These are phyloP conservation scores for Corrigiola litoralis DNA, from an alignment of 179 eudicot species.

Conservation along the genomic window DNA sequence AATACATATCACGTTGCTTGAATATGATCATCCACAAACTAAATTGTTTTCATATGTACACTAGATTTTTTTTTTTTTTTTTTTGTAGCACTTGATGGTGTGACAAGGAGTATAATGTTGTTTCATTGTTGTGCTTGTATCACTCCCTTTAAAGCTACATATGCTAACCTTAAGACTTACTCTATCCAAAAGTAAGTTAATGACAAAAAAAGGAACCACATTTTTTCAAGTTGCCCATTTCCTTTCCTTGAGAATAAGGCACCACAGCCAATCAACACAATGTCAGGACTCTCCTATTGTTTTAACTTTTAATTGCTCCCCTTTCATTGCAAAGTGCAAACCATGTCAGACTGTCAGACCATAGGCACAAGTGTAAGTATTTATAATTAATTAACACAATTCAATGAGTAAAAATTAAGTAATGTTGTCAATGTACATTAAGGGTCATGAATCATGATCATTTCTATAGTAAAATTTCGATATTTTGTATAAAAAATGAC, in stretches of 20 bases:
- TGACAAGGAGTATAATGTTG: neutral
- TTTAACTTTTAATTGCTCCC: too few relatives aligned
- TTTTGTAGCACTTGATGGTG: neutral
- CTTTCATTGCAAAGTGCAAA: too few relatives aligned
- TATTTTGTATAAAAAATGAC: neutral
- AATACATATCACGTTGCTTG: too few relatives aligned
- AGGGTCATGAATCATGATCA: neutral
- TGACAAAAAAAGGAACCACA: neutral
- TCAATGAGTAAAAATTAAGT: too few relatives aligned
- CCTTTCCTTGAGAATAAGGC: neutral
- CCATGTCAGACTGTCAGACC: too few relatives aligned
- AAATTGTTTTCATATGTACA: too few relatives aligned
- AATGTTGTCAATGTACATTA: too few relatives aligned
- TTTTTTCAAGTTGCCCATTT: neutral
- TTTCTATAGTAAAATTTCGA: neutral
- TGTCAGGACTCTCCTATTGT: constrained; percentile 11
- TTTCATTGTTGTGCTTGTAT: neutral
- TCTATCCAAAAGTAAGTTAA: neutral
- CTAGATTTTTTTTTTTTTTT: too few relatives aligned
- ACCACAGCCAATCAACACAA: neutral
- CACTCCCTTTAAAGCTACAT: neutral
- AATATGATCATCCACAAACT: too few relatives aligned
- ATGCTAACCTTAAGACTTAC: neutral
- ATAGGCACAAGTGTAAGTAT: too few relatives aligned
- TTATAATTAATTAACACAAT: too few relatives aligned